Conservation (phyloP, 2,329 filamentous ascomycete species). For the Monilinia fructigena region DNA sequence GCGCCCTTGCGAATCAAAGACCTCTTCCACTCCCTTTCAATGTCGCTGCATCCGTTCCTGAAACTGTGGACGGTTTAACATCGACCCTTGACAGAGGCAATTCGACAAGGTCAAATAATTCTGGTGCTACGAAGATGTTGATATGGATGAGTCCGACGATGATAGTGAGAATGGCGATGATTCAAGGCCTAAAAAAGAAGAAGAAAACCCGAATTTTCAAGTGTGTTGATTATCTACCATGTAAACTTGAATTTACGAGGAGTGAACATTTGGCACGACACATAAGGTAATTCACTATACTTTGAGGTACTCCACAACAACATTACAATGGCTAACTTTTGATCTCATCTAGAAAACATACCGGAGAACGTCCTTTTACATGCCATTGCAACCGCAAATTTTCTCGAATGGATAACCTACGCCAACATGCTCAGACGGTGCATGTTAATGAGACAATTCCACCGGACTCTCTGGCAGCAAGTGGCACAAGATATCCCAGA, state of each 20-base stretch:
- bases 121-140: conserved; percentile 65
- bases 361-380: conserved; percentile 92
- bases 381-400: conserved; percentile 94
- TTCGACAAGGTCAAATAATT: conserved; percentile 61
- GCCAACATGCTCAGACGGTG: conserved; percentile 96
- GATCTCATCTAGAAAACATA: conserved; percentile 73
- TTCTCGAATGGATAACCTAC: conserved; percentile 88
- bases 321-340: conserved; percentile 3
- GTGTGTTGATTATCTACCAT: conserved; percentile 92
- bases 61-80: conserved; percentile 46
- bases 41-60: conserved; percentile 49
- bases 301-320: conserved; percentile 28
- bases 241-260: conserved; percentile 89
- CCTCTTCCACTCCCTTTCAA: conserved; percentile 55
- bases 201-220: conserved; percentile 97
- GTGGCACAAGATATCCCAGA: conserved; percentile 85
- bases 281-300: conserved; percentile 64
- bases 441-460: conserved; percentile 98
- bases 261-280: conserved; percentile 95
- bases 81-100: conserved; percentile 51
- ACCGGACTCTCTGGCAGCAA: conserved; percentile 86
- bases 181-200: conserved; percentile 77
- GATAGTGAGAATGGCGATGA: conserved; percentile 62
- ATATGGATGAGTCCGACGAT: conserved; percentile 66
- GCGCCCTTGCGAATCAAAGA: conserved; percentile 49